Base-by-base conservation (phyloP, 805 yeast genomes). In the Lipomyces sp. region DNA sequence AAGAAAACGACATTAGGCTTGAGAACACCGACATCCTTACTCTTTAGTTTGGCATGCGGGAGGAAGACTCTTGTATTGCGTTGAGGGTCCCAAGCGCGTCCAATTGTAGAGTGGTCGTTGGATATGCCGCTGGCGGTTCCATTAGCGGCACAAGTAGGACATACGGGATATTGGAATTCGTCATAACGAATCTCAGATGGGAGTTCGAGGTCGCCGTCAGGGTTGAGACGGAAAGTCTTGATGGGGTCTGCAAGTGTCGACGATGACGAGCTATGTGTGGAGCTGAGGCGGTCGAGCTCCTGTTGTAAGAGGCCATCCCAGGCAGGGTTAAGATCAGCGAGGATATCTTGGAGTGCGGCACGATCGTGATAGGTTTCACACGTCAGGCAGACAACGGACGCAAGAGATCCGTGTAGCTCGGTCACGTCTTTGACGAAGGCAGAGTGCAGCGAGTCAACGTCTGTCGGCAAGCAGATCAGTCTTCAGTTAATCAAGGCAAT, bases 1-100 rank as follows among this genome's bases (percentile, higher is more conserved):
- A 62, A 62, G 40, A 62, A 62, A 3, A 62, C 57, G 10, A 62
- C 65, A 38, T 54, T 41, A 2, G 65, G 65, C 33, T 62, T 62
- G 14, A 63, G 42, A 2, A 62, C 56, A 10, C 66, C 65, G 13
- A 50, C 55, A 37, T 46, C 60, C 2, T 52, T 52, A n/a, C 48
- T 32, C 24, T 43, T 53, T 21, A 43, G 39, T 19, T 40, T 41
- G 11, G 54, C 36, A 32, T 45, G 51, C 24, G 54, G 46, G 2
- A 49, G 40, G 22, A 35, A 26, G 11, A 45, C 45, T 10, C 44
- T 29, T 29, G 34, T 34, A 19, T 49, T 50, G n/a, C 35, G 45
- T 4, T 22, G 18, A 13, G 47, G 36, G 10, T 26, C 29, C 57
- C 57, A 53, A 1, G 51, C 40, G 26, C 11, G 6, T n/a, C 45